A percentile compares a stretch with the other conserved stretches of the same genome.
phyloP scores from a whole-genome alignment of 176 grass and related monocot species.

The Zizania latifolia region DNA sequence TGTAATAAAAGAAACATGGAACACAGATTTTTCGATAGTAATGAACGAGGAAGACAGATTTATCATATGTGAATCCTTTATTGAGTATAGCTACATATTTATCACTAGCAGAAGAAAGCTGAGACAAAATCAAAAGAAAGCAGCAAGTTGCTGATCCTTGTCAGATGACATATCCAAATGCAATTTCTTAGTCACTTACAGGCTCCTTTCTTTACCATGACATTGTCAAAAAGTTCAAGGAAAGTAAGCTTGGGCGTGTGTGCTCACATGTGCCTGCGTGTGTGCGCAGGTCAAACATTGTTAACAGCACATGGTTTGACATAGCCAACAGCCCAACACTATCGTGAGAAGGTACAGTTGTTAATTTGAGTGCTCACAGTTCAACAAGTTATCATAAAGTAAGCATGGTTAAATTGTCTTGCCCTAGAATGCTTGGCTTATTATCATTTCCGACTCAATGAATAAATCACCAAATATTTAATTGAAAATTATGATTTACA shows the following conservation, averaged over 20 bases:
- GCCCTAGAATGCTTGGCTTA: background rate
- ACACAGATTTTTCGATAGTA: background rate
- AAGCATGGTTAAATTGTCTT: background rate
- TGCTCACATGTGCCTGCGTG: background rate
- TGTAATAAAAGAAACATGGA: conserved; percentile 2
- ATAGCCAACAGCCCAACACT: background rate
- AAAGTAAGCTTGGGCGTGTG: background rate
- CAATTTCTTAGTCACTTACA: background rate
- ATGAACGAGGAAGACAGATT: background rate
- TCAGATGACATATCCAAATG: background rate
- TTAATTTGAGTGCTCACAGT: background rate
- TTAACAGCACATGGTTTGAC: conserved; percentile 4
- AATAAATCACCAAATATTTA: background rate
- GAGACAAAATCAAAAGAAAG: background rate
- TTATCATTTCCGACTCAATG: background rate
- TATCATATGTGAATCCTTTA: background rate
- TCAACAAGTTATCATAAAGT: conserved; percentile 3
- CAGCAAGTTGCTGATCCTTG: background rate
- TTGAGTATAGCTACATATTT: background rate
- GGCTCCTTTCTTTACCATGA: background rate
- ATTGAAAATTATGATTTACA: background rate
- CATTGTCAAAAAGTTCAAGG: background rate
- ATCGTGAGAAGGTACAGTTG: background rate
- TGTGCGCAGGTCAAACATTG: background rate
- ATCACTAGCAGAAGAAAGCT: background rate